phyloP scores from a whole-genome alignment of 2,329 filamentous ascomycete species.

The Ceratocystiopsis minuta region DNA sequence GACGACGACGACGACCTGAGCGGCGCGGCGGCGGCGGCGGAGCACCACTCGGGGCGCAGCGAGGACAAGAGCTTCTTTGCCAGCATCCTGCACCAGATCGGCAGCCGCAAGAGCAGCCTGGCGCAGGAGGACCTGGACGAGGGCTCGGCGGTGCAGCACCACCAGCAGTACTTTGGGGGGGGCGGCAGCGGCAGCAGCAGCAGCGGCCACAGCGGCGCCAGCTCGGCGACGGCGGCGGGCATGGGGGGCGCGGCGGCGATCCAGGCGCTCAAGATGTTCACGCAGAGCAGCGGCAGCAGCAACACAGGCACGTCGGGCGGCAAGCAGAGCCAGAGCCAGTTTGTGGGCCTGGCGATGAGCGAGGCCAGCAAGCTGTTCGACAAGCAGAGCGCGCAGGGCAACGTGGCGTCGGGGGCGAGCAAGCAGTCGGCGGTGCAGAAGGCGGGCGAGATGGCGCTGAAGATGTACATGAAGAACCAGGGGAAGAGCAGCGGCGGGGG shows the following conservation, averaged over 20 bases:
- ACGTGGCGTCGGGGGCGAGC: slow-evolving; percentile 38
- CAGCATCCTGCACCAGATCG: slow-evolving; percentile 26
- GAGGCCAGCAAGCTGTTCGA: slow-evolving; percentile 66
- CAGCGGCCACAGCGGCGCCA: slow-evolving; percentile 27
- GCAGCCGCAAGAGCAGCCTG: slow-evolving; percentile 30
- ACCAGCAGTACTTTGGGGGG: slow-evolving; percentile 65
- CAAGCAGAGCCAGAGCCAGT: slow-evolving; percentile 55
- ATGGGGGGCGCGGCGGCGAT: slow-evolving; percentile 61
- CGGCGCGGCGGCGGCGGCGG: slow-evolving; percentile 29
- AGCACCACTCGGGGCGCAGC: slow-evolving; percentile 22
- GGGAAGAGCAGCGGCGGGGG: no score
- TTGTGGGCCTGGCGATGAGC: slow-evolving; percentile 72
- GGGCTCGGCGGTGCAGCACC: slow-evolving; percentile 48
- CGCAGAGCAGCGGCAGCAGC: slow-evolving; percentile 16
- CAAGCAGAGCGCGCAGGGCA: slow-evolving; percentile 34
- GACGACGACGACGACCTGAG: slow-evolving; percentile 29
- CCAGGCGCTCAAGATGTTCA: slow-evolving; percentile 69
- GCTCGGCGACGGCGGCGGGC: slow-evolving; percentile 29
- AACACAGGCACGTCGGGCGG: no score
- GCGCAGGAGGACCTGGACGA: slow-evolving; percentile 31
- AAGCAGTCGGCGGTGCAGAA: slow-evolving; percentile 67
- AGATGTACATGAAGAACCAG: slow-evolving; percentile 81
- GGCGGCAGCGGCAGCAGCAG: no score
- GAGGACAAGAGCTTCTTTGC: slow-evolving; percentile 31
- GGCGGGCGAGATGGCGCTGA: slow-evolving; percentile 72